phyloP scores from a whole-genome alignment of 2,329 filamentous ascomycete species.

The Juglanconis sp. region DNA sequence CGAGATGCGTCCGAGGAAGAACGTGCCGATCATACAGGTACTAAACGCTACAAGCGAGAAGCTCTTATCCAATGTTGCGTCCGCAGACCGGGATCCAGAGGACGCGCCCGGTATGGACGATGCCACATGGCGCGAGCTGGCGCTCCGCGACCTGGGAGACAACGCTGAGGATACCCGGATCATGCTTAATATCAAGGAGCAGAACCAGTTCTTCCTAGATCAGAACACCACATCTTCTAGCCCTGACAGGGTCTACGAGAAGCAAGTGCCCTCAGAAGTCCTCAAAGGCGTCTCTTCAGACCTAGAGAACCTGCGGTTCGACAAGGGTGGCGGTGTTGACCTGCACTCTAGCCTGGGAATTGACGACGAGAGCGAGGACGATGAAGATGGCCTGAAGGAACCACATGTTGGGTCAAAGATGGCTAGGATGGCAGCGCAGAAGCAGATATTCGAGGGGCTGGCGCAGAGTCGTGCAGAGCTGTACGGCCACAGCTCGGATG shows the following conservation, averaged over 20 bases:
- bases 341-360: constrained; percentile 65
- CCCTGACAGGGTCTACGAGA: constrained; percentile 55
- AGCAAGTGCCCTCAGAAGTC: constrained; percentile 68
- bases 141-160: constrained; percentile 75
- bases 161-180: constrained; percentile 74
- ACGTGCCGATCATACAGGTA: constrained; percentile 83
- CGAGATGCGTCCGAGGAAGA: constrained; percentile 80
- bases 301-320: constrained; percentile 49
- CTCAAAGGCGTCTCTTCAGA: constrained; percentile 62
- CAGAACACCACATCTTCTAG: constrained; percentile 46
- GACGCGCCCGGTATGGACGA: constrained; percentile 67
- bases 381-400: constrained; percentile 50
- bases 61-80: constrained; percentile 82
- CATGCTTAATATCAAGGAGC: constrained; percentile 82
- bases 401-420: constrained; percentile 67
- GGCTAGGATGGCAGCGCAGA: constrained; percentile 62
- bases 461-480: constrained; percentile 58
- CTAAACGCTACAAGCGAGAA: constrained; percentile 91
- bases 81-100: constrained; percentile 68
- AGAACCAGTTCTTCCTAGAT: constrained; percentile 75
- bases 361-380: constrained; percentile 66
- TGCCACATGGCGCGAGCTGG: constrained; percentile 69
- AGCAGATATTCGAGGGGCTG: constrained; percentile 64
- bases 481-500: constrained; percentile 47
- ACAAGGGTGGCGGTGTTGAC: constrained; percentile 51